Evolutionary conservation across 129 eudicot genomes (phyloP).

Genomic region (Lonicera japonica): DNA sequence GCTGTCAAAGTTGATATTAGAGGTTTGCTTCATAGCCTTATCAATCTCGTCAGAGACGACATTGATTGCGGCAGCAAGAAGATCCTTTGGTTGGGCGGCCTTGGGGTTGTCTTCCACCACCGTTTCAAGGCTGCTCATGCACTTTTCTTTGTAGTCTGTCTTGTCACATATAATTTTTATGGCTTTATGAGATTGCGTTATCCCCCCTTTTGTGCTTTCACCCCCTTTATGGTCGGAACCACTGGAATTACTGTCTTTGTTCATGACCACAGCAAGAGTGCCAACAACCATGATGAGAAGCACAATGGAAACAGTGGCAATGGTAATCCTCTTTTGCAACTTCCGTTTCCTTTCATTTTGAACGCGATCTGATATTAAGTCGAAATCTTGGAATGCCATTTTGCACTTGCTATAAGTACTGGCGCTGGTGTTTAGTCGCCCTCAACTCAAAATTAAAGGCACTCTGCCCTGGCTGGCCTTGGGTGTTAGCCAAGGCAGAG

Average conservation of each 20-base stretch:
- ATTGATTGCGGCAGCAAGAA: constrained; percentile 39
- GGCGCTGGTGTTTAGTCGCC: background rate
- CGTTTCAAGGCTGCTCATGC: constrained; percentile 43
- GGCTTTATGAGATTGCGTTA: constrained; percentile 28
- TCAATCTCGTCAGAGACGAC: constrained; percentile 38
- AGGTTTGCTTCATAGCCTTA: constrained; percentile 27
- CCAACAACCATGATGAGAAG: constrained; percentile 36
- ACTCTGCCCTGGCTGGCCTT: constrained; percentile 48
- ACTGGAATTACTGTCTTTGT: constrained; percentile 8
- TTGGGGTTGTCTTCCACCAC: constrained; percentile 22
- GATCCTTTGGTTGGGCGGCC: constrained; percentile 32
- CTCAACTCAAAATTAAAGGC: constrained; percentile 5
- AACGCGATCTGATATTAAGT: constrained; percentile 43
- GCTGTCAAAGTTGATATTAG: constrained; percentile 26
- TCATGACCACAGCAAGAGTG: constrained; percentile 22
- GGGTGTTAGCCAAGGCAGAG: constrained; percentile 71
- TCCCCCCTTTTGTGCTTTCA: background rate
- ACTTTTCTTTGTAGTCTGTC: constrained; percentile 48
- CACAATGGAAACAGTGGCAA: constrained; percentile 26
- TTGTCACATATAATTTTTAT: constrained; percentile 36
- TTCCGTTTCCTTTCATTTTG: constrained; percentile 34
- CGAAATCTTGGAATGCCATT: constrained; percentile 92
- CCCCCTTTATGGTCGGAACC: background rate
- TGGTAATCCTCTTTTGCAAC: constrained; percentile 34
- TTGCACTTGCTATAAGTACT: background rate